Evolutionary conservation across 768 basidiomycete genomes (phyloP), one percentile per base, ranked within the genome.

Genomic region (Mycena floridula): DNA sequence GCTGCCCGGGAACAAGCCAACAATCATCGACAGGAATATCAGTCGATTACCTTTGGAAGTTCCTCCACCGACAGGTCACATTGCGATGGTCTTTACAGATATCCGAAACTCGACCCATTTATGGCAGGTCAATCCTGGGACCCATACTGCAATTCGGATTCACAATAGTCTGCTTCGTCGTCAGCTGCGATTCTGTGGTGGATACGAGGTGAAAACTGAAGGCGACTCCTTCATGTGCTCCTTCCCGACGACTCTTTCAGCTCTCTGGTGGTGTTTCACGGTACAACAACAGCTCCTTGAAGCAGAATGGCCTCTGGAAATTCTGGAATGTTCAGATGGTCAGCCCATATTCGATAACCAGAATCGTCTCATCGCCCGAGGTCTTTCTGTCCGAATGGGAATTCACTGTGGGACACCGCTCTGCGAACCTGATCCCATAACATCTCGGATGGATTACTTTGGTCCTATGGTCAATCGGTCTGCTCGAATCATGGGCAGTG

Each of bases 121-220:
- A 0, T 99, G 95, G 95, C 96, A 99, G 55, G 82, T 80, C 35
- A 97, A 97, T 55, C 79, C 86, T 0, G 93, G 94, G 3, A 99
- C 98, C 94, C 81, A 85, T 18, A 86, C 85, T 0, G 93, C 94
- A 3, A 94, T 96, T 74, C 80, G 82, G 22, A 64, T 38, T 81
- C n/a, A n/a, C n/a, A n/a, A n/a, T n/a, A n/a, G n/a, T n/a, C n/a
- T n/a, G n/a, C n/a, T n/a, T n/a, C n/a, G 96, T 18, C 77, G 94
- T 5, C 82, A 86, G 49, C 68, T 97, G 25, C 81, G 95, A 23
- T 72, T 86, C n/a, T n/a, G n/a, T n/a, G n/a, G n/a, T n/a, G n/a
- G n/a, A n/a, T n/a, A n/a, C n/a, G n/a, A n/a, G n/a, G 95, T 98
- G 57, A 99, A 99, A 67, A 99, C 96, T 9, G 96, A 99, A 82